phyloP scores from a whole-genome alignment of 2,329 filamentous ascomycete genomes.

The Sporothrix euskadiensis region DNA sequence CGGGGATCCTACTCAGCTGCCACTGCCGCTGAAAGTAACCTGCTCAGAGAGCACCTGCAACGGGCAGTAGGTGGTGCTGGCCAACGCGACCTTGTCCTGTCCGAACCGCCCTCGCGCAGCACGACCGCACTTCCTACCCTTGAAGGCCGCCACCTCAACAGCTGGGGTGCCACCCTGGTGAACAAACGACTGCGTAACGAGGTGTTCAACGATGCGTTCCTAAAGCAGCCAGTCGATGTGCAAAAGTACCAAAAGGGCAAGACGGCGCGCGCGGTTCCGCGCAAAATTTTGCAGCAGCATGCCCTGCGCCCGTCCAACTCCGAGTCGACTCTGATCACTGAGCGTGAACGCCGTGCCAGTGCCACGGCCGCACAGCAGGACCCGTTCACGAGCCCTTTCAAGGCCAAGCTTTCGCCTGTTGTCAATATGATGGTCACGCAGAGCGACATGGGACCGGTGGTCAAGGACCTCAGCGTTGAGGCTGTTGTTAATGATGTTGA shows the following conservation, averaged over 20 bases:
- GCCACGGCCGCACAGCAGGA: background rate
- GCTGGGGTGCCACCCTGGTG: constrained; percentile 89
- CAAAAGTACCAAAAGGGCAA: constrained; percentile 74
- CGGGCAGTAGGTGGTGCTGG: background rate
- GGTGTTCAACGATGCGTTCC: constrained; percentile 88
- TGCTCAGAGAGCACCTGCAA: constrained; percentile 15
- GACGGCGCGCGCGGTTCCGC: constrained; percentile 62
- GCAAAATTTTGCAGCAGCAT: constrained; percentile 48
- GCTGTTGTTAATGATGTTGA: constrained; percentile 35
- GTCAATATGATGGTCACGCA: constrained; percentile 24
- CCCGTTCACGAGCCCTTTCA: background rate
- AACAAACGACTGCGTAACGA: constrained; percentile 87
- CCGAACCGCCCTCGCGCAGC: background rate
- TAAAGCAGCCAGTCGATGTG: constrained; percentile 77
- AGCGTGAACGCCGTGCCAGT: constrained; percentile 25
- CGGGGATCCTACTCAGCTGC: constrained; percentile 22
- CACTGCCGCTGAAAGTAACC: constrained; percentile 2
- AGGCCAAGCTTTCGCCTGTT: background rate
- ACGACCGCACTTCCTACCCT: constrained; percentile 44
- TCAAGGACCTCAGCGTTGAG: constrained; percentile 8
- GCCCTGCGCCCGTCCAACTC: constrained; percentile 50
- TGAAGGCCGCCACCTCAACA: constrained; percentile 60
- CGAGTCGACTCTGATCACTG: constrained; percentile 43
- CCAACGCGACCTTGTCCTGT: constrained; percentile 11
- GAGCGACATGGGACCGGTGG: constrained; percentile 27